These are phyloP conservation scores for Chenopodium berlandieri DNA, from an alignment of 148 eudicot species.

Conservation along the genomic window DNA sequence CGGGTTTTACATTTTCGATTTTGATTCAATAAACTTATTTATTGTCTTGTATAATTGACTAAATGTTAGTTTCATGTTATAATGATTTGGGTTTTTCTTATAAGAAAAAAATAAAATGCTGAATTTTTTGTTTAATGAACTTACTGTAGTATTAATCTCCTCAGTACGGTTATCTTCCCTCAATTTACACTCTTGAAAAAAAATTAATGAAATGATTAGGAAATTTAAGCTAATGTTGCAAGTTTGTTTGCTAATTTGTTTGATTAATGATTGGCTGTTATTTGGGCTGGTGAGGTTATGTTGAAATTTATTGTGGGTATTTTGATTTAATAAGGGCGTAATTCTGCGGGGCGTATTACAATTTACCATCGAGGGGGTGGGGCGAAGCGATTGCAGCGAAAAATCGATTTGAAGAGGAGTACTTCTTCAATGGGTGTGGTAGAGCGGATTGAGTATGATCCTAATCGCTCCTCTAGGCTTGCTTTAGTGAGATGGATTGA, in stretches of 20 bases:
- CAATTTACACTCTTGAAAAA: no score
- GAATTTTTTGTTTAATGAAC: no score
- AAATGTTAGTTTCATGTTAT: no score
- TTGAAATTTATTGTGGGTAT: slow-evolving; percentile 1
- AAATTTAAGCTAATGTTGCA: no score
- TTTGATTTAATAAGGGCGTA: slow-evolving; percentile 33
- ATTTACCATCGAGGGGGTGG: slow-evolving; percentile 50
- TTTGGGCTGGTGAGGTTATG: background rate
- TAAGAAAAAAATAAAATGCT: no score
- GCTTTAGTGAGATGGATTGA: slow-evolving; percentile 49
- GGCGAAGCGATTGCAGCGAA: slow-evolving; percentile 41
- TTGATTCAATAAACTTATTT: no score
- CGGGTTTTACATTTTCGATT: background rate
- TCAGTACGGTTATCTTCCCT: no score
- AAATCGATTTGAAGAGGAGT: slow-evolving; percentile 39
- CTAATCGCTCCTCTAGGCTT: slow-evolving; percentile 39
- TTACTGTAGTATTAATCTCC: no score
- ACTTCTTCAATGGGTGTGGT: slow-evolving; percentile 41
- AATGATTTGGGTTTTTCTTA: background rate
- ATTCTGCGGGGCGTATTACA: slow-evolving; percentile 42
- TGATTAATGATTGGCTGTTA: background rate
- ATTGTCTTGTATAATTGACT: no score
- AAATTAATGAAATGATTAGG: no score
- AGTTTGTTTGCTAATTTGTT: no score
- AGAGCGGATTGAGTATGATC: slow-evolving; percentile 40